phyloP scores from a whole-genome alignment of 2,329 filamentous ascomycete genomes.

The Bipolaris sorokiniana region DNA sequence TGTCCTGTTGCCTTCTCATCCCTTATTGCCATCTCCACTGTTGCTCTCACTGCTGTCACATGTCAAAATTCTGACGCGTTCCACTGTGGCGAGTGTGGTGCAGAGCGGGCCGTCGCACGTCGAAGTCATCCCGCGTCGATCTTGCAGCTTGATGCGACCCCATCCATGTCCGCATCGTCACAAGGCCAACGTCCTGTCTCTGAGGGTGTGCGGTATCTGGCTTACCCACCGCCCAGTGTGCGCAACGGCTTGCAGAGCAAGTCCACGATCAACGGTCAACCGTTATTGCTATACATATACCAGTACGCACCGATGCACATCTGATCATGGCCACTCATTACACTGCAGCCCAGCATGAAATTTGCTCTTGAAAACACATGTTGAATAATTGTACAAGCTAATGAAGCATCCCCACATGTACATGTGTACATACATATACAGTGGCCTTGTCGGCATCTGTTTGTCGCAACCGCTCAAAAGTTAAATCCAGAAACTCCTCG shows the following conservation, averaged over 20 bases:
- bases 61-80: conserved; percentile 31
- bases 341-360: no score
- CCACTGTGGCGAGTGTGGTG: conserved; percentile 35
- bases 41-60: conserved; percentile 29
- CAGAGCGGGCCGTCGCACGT: conserved; percentile 40
- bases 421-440: no score
- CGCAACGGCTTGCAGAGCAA: conserved; percentile 5
- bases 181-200: conserved; percentile 21
- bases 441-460: no score
- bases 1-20: neutral
- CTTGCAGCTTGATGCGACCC: conserved; percentile 18
- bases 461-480: no score
- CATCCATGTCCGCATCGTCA: conserved; percentile 36
- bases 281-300: neutral
- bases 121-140: conserved; percentile 35
- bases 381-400: no score
- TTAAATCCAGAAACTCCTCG: no score
- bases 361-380: no score
- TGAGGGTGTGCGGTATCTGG: conserved; percentile 20
- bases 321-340: no score
- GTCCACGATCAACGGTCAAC: neutral
- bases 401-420: no score
- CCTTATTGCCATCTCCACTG: neutral
- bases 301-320: neutral
- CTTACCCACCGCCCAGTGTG: conserved; percentile 10